Base-by-base conservation (phyloP, 345 rosid genomes). In the Ceriops zippeliana region DNA sequence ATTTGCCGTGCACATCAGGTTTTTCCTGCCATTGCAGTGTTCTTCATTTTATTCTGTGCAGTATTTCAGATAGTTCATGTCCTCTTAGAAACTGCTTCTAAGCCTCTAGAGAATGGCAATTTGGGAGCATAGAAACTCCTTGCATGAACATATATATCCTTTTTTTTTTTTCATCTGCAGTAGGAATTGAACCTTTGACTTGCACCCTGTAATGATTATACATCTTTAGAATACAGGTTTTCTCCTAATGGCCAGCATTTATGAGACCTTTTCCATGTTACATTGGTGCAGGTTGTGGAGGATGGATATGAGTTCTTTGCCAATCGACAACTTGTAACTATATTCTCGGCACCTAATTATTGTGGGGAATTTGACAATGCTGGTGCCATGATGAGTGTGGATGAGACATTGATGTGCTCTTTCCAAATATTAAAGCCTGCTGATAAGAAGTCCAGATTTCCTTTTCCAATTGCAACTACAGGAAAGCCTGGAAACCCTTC, bases 1-100 rank as follows among this genome's bases (percentile, higher is more conserved):
- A 59, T 90, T 74, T 90, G 97, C 57, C 97, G 92, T 62, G 97
- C 98, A 64, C 98, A 90, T 73, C 98, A 92, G 96, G 97, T 91
- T 80, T 53, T 37, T 11, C 61, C 7, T 57, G 26, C 49, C 27
- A 28, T 31, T 26, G 52, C 59, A 63, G 8, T 54, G 51, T 22
- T 42, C 19, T 75, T 68, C 46, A 15, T 67, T 31, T 56, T 58
- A 3, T 53, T 54, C n/a, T 61, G 28, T 53, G 8, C 63, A 60
- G 37, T 60, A 22, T 60, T 60, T 27, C 54, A 7, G 28, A 54
- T 22, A 31, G 22, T 46, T 58, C 34, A 30, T 72, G 21, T 38
- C 9, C 38, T 21, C 46, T 52, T 5, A 24, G 30, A 21, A 37
- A 1, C 5, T 62, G 24, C 58, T 63, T 20, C 5, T n/a, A 51